A percentile compares a stretch with the other conserved stretches of the same genome.
Evolutionary conservation across 768 basidiomycete species (phyloP).

Genomic region (Leucocoprinus sp.): DNA sequence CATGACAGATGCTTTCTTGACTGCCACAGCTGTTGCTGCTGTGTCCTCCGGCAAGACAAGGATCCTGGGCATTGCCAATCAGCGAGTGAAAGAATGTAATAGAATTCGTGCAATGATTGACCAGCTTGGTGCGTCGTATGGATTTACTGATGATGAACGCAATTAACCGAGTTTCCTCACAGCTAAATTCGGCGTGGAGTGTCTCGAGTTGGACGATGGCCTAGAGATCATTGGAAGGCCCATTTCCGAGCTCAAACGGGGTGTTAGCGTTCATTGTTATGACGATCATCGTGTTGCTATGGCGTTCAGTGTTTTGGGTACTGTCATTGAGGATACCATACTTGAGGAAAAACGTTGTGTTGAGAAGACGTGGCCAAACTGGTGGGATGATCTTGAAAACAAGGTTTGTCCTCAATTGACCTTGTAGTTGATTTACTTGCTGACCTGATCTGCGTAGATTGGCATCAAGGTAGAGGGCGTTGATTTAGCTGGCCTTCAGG

Average conservation of each 20-base stretch:
- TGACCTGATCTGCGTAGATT: slow-evolving; percentile 42
- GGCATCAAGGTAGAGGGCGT: slow-evolving; percentile 84
- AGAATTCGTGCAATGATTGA: slow-evolving; percentile 96
- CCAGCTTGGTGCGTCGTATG: slow-evolving; percentile 63
- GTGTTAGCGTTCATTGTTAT: slow-evolving; percentile 88
- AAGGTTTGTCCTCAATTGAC: slow-evolving; percentile 47
- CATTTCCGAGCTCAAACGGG: slow-evolving; percentile 49
- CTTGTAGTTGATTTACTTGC: not conserved
- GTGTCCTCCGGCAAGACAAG: slow-evolving; percentile 66
- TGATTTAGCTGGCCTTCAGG: slow-evolving; percentile 44
- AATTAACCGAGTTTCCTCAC: slow-evolving; percentile 3
- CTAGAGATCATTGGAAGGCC: slow-evolving; percentile 82
- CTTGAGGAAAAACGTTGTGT: slow-evolving; percentile 97
- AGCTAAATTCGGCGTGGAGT: slow-evolving; percentile 95
- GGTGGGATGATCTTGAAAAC: slow-evolving; percentile 98
- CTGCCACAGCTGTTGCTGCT: slow-evolving; percentile 87
- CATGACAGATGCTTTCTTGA: slow-evolving; percentile 99
- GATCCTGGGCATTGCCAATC: slow-evolving; percentile 94
- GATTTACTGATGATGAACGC: not conserved
- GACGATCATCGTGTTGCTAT: slow-evolving; percentile 99
- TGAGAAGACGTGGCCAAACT: slow-evolving; percentile 99
- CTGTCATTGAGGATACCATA: slow-evolving; percentile 64
- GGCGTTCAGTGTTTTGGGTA: slow-evolving; percentile 89
- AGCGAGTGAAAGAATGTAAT: slow-evolving; percentile 98
- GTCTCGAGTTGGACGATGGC: slow-evolving; percentile 87